Percentiles rank a stretch among this genome's conserved stretches.
phyloP scores from a whole-genome alignment of 2,329 filamentous ascomycete genomes.

The Colletotrichum limetticola region DNA sequence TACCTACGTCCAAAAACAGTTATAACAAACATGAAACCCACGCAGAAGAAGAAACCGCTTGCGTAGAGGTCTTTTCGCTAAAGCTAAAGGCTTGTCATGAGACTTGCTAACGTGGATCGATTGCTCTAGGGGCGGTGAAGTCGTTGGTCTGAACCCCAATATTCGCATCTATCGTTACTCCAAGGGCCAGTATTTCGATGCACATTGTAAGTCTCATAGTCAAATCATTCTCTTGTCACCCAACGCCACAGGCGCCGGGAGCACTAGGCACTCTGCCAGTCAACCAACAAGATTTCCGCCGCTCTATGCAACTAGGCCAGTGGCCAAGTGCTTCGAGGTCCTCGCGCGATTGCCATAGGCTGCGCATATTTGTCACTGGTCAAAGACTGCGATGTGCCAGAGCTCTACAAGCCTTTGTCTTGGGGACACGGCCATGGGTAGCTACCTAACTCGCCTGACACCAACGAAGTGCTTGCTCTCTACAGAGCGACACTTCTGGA shows the following conservation, averaged over 20 bases:
- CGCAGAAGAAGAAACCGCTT: constrained; percentile 10
- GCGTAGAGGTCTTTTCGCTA: background rate
- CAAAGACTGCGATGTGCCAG: background rate
- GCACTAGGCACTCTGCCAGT: background rate
- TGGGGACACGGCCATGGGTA: too few relatives aligned
- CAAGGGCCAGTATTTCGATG: constrained; percentile 89
- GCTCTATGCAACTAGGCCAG: background rate
- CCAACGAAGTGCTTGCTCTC: background rate
- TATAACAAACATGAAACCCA: constrained; percentile 16
- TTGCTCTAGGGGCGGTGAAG: constrained; percentile 78
- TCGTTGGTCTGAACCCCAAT: constrained; percentile 87
- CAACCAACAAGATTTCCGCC: background rate
- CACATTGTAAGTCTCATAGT: constrained; percentile 75
- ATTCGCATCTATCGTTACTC: constrained; percentile 91
- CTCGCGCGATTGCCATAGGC: constrained; percentile 1
- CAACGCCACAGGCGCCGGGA: constrained; percentile 18
- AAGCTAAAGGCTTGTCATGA: background rate
- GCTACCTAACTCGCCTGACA: background rate
- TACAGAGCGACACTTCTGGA: background rate
- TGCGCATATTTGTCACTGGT: constrained; percentile 6
- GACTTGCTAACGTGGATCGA: constrained; percentile 12
- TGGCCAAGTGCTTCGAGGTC: background rate
- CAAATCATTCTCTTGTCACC: constrained; percentile 27
- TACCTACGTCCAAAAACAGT: background rate
- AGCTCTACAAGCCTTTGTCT: background rate